Conservation (phyloP, 2,329 filamentous ascomycete genomes). For the Clonostachys chloroleuca region DNA sequence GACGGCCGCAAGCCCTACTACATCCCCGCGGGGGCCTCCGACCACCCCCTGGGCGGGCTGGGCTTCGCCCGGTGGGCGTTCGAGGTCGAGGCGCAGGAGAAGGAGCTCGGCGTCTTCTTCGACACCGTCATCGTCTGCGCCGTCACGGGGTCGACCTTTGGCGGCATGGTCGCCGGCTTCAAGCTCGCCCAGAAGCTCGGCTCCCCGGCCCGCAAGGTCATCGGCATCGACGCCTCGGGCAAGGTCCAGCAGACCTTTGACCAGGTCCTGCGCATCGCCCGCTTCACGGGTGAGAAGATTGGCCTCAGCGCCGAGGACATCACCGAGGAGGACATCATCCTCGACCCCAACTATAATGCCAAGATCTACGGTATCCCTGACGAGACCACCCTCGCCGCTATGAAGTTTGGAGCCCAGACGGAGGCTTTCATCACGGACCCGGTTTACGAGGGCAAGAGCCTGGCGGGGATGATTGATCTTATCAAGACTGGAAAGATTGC, state of each 20-base stretch:
- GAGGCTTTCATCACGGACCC: constrained; percentile 74
- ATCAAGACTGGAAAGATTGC: constrained; percentile 58
- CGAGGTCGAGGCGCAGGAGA: constrained; percentile 62
- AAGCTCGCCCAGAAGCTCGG: constrained; percentile 50
- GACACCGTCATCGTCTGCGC: constrained; percentile 65
- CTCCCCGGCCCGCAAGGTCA: constrained; percentile 44
- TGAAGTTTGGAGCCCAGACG: constrained; percentile 61
- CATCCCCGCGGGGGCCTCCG: constrained; percentile 67
- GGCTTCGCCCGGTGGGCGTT: constrained; percentile 70
- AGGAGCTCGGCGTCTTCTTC: constrained; percentile 57
- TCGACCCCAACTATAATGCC: constrained; percentile 60
- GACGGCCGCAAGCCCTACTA: constrained; percentile 62
- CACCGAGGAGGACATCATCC: constrained; percentile 54
- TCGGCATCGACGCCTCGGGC: constrained; percentile 57
- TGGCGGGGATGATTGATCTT: constrained; percentile 68
- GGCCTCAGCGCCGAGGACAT: constrained; percentile 57
- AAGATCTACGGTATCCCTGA: constrained; percentile 66
- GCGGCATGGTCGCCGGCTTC: constrained; percentile 69
- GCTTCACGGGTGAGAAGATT: constrained; percentile 57
- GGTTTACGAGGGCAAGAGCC: constrained; percentile 72
- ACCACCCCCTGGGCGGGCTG: constrained; percentile 65
- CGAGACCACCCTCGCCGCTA: constrained; percentile 60
- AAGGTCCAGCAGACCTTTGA: constrained; percentile 50
- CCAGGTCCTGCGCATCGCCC: constrained; percentile 64
- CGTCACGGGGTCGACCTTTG: constrained; percentile 67